These are phyloP conservation scores for Plantago ovata DNA, from an alignment of 257 asterid genomes.

Conservation along the genomic window DNA sequence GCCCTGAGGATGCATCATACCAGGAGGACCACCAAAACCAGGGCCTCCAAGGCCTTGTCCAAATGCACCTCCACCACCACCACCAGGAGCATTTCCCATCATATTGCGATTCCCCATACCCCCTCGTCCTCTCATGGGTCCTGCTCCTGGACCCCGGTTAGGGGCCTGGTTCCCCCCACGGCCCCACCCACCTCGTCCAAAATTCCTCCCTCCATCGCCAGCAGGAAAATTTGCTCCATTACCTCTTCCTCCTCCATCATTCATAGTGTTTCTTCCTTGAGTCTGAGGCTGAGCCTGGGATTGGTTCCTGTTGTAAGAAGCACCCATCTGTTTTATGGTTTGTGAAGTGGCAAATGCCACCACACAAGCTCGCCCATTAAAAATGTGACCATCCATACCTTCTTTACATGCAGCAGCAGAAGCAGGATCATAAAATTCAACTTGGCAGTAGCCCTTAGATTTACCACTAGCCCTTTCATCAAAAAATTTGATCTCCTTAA, in stretches of 20 bases:
- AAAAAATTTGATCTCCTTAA: slow-evolving; percentile 52
- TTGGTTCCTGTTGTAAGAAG: slow-evolving; percentile 41
- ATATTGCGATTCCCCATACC: slow-evolving; percentile 38
- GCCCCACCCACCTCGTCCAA: slow-evolving; percentile 49
- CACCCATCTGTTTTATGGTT: slow-evolving; percentile 45
- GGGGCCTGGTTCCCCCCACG: slow-evolving; percentile 61
- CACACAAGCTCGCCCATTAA: slow-evolving; percentile 55
- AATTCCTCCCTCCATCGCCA: slow-evolving; percentile 50
- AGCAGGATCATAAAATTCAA: slow-evolving; percentile 42
- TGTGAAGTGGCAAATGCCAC: slow-evolving; percentile 50
- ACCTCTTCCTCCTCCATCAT: slow-evolving; percentile 64
- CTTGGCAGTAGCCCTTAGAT: slow-evolving; percentile 61
- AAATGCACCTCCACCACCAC: slow-evolving; percentile 38
- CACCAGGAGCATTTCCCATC: slow-evolving; percentile 37
- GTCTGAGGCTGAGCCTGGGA: slow-evolving; percentile 41
- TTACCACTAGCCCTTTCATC: slow-evolving; percentile 66
- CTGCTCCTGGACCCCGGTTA: slow-evolving; percentile 66
- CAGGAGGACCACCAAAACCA: slow-evolving; percentile 46
- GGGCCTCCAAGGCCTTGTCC: slow-evolving; percentile 46
- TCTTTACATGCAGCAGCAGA: slow-evolving; percentile 55
- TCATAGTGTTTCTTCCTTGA: slow-evolving; percentile 55
- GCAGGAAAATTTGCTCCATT: slow-evolving; percentile 46
- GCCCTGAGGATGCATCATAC: slow-evolving; percentile 48
- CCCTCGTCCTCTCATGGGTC: slow-evolving; percentile 61
- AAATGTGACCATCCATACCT: slow-evolving; percentile 43